Evolutionary conservation across 768 basidiomycete genomes (phyloP), one percentile per base, ranked within the genome.

Genomic region (Butyriboletus loyo): DNA sequence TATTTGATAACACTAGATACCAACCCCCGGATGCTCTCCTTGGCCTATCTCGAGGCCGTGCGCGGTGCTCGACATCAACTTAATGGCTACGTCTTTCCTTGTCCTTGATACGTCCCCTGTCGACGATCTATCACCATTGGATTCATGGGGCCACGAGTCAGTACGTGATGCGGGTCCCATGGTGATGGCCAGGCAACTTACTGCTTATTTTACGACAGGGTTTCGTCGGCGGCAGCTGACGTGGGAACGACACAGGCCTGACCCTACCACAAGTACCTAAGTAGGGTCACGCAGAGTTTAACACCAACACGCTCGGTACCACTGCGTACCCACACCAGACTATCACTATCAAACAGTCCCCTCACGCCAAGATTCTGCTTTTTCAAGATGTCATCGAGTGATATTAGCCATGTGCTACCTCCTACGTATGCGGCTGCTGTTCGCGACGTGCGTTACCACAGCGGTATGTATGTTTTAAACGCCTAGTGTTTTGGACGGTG

Each of bases 401-500:
- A 22, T 15, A 11, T 30, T 15, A 4, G 24, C 34, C 7, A 22
- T 7, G 43, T n/a, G 22, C 41, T 53, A 17, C 2, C 17, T 37
- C 47, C 47, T 3, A 15, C 9, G 5, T 8, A 34, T 34, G 44
- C 22, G 22, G 35, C 38, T 28, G 41, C 54, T 5, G 41, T 32
- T 45, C 52, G 31, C 7, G 36, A 60, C 5, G 58, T 62, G 22
- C 25, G 40, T 39, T 62, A 39, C 15, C 58, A 62, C 6, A 39
- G 55, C 17, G 8, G 61, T 62, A 42, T 22, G 61, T 62, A 42
- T 22, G 52, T 30, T 32, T 15, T 11, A 8, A 17, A 39, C 15
- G 24, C 7, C 2, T 1, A 27, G 9, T 25, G 6, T 30, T 35
- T 32, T 13, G 7, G 17, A 21, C 15, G 9, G 7, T 44, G 11